Percentiles rank a stretch among this genome's conserved stretches.
Evolutionary conservation across 352 stramenopile species (phyloP).

Genomic region (Phytophthora pinifolia): DNA sequence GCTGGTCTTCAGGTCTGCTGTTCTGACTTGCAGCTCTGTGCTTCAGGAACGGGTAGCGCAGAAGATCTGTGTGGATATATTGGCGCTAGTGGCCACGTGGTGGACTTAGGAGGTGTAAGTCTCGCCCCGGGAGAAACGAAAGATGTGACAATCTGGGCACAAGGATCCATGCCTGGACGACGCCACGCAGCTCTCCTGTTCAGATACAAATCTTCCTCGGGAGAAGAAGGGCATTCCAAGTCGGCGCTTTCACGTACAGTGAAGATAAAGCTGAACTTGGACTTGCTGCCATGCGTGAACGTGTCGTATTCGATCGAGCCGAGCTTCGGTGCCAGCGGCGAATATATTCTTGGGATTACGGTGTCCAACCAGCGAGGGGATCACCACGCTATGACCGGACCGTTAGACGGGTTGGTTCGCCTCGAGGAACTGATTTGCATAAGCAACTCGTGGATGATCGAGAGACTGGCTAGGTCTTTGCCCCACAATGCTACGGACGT

Average conservation of each 20-base stretch:
- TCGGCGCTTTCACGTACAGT: conserved; percentile 36
- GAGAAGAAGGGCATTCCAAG: conserved; percentile 16
- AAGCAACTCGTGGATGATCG: conserved; percentile 63
- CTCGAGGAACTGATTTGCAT: conserved; percentile 62
- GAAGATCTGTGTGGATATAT: conserved; percentile 50
- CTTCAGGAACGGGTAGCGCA: conserved; percentile 27
- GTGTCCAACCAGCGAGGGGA: conserved; percentile 58
- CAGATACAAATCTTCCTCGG: conserved; percentile 49
- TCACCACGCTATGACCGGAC: conserved; percentile 19
- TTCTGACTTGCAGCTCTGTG: conserved; percentile 61
- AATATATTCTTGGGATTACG: conserved; percentile 77
- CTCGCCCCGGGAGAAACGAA: conserved; percentile 55
- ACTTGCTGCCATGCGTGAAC: conserved; percentile 56
- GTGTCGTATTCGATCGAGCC: conserved; percentile 70
- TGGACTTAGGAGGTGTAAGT: conserved; percentile 51
- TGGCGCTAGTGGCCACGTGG: conserved; percentile 63
- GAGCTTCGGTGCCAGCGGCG: conserved; percentile 56
- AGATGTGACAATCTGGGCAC: conserved; percentile 55
- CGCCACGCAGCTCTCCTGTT: conserved; percentile 63
- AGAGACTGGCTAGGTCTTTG: conserved; percentile 37
- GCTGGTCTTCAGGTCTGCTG: conserved; percentile 63
- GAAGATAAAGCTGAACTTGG: conserved; percentile 61
- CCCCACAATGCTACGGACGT: conserved; percentile 4
- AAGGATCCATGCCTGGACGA: conserved; percentile 39
- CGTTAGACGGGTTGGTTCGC: conserved; percentile 36